Percentiles rank a stretch among this genome's conserved stretches.
Evolutionary conservation across 1,139 yeast genomes (phyloP).

Genomic region (Pichia terricola): DNA sequence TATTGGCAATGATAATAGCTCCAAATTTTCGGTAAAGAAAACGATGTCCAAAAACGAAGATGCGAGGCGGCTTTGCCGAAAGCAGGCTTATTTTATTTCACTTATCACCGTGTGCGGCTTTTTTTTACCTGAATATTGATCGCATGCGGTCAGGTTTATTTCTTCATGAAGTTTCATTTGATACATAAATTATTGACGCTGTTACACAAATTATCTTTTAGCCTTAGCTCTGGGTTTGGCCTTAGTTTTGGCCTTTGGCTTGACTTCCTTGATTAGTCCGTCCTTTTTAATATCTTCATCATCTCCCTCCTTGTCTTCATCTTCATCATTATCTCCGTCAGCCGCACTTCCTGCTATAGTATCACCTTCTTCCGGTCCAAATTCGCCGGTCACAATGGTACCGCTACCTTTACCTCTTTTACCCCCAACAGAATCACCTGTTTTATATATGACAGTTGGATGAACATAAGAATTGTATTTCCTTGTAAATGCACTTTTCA

Average conservation of each 20-base stretch:
- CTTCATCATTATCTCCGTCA: constrained; percentile 29
- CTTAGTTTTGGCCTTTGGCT: constrained; percentile 1
- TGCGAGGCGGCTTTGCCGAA: no score
- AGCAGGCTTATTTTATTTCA: no score
- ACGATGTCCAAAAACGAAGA: no score
- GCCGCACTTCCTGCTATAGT: constrained; percentile 35
- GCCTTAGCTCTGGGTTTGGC: not conserved
- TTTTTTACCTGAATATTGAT: no score
- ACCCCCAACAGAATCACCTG: constrained; percentile 43
- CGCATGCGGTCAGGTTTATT: no score
- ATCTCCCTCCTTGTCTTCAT: constrained; percentile 28
- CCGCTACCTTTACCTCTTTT: constrained; percentile 32
- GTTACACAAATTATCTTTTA: not conserved
- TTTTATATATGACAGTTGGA: constrained; percentile 77
- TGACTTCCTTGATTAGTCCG: constrained; percentile 8
- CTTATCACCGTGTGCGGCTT: no score
- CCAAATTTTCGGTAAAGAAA: no score
- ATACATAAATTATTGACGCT: no score
- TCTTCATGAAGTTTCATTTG: no score
- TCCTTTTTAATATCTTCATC: constrained; percentile 39
- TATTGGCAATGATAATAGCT: no score
- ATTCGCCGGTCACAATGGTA: constrained; percentile 10
- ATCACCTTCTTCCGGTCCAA: constrained; percentile 32
- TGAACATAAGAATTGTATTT: constrained; percentile 67
- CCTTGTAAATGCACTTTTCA: constrained; percentile 79